Evolutionary conservation across 177 flowering plant species (phyloP).

Genomic region (Vitis hybrid): DNA sequence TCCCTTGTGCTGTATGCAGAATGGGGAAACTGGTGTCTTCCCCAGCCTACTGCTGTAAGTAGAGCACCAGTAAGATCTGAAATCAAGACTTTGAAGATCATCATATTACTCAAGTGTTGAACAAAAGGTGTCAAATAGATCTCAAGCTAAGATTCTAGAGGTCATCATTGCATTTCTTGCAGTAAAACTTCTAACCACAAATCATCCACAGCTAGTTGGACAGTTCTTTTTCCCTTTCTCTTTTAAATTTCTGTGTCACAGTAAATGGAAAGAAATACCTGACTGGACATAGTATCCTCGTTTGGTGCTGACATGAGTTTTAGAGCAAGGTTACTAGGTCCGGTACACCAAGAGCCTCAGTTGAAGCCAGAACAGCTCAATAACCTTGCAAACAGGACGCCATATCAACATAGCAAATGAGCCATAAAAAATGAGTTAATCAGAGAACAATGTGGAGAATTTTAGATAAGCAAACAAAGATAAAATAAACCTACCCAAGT

Average conservation of each 20-base stretch:
- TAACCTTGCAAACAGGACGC: neutral
- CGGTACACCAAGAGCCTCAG: neutral
- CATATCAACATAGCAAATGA: neutral
- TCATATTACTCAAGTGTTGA: neutral
- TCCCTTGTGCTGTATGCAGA: neutral
- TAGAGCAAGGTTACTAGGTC: neutral
- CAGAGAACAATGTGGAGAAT: neutral
- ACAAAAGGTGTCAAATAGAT: neutral
- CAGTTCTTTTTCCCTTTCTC: neutral
- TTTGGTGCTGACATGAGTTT: slow-evolving; percentile 48
- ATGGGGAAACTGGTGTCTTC: neutral
- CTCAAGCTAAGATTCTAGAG: neutral
- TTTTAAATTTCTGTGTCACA: neutral
- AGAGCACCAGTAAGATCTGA: neutral
- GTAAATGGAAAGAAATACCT: slow-evolving; percentile 30
- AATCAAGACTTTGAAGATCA: neutral
- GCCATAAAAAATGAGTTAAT: neutral
- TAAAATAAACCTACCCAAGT: neutral
- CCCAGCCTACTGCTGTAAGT: neutral
- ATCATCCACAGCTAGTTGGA: neutral
- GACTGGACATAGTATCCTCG: slow-evolving; percentile 46
- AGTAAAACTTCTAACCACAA: neutral
- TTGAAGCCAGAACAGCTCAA: neutral
- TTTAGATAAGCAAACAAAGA: neutral
- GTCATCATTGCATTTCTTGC: no score